Base-by-base conservation (phyloP, 169 alveolate species). In the Plasmodium relictum region DNA sequence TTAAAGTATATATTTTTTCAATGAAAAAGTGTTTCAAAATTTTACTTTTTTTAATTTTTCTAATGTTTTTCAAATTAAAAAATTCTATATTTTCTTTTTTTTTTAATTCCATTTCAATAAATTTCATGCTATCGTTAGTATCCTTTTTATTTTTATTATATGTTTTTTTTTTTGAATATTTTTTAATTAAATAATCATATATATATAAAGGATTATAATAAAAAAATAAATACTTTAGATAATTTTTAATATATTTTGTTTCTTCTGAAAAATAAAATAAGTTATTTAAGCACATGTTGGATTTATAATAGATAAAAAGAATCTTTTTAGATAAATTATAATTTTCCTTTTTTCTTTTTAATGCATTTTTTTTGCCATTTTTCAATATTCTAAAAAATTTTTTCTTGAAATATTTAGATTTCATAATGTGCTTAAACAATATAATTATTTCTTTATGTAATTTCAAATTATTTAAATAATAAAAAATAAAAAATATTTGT, bases 401-500 rank as follows among this genome's bases (percentile, higher is more conserved):
- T n/a, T 52, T 41, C 63, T 65, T 26, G 12, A 86, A 42, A 5
- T 45, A 22, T 3, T 31, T 37, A 10, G 7, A n/a, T 31, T 71
- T 44, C 59, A 71, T 58, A n/a, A 72, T 16, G 42, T 45, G 66
- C 20, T 41, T 9, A 69, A 70, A 86, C 31, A 71, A 44, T 6
- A 18, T 44, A 58, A 66, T 59, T 58, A 86, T 59, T 37, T 86
- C 92, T 8, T 24, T 22, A 20, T 86, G 58, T 61, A 86, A 42
- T 22, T 86, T 86, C 26, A 58, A 86, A 41, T 71, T 45, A 58
- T 72, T 70, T 41, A 86, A 58, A 26, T 12, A 37, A 61, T 59
- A 39, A 59, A 86, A 86, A 62, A 86, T 45, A 65, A 70, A 86
- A 72, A 41, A 86, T 58, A 86, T 41, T 37, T 86, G 92, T 73